phyloP scores from a whole-genome alignment of 2,329 filamentous ascomycete genomes.

The Clarireedia monteithiana region DNA sequence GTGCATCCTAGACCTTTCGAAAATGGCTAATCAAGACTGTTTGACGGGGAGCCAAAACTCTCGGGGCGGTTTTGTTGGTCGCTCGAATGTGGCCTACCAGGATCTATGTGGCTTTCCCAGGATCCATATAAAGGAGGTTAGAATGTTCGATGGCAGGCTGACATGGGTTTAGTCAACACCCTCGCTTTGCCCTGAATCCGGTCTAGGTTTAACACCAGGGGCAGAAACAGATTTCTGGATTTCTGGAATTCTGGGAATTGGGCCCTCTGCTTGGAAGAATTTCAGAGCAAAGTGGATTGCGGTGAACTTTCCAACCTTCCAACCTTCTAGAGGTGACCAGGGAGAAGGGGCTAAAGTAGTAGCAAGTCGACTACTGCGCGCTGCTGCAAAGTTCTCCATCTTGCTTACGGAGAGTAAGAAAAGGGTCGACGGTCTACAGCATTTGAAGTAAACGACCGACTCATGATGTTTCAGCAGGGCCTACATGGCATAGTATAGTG shows the following conservation, averaged over 20 bases:
- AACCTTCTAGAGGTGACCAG: neutral
- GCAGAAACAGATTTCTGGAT: slow-evolving; percentile 14
- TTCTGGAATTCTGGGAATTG: slow-evolving; percentile 4
- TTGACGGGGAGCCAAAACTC: neutral
- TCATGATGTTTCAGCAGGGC: slow-evolving; percentile 14
- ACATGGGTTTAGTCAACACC: neutral
- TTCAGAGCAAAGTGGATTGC: slow-evolving; percentile 8
- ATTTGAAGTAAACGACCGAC: slow-evolving; percentile 4
- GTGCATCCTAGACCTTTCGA: neutral
- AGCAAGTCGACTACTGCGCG: neutral
- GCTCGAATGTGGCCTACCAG: no score
- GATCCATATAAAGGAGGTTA: neutral
- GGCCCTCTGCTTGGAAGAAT: slow-evolving; percentile 1
- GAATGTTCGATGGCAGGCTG: slow-evolving; percentile 3
- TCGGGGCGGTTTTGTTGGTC: neutral
- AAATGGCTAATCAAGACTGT: neutral
- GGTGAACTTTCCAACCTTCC: slow-evolving; percentile 3
- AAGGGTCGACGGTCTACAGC: neutral
- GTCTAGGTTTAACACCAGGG: slow-evolving; percentile 6
- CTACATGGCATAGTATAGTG: slow-evolving; percentile 1
- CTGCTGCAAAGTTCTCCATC: neutral
- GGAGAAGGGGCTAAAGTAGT: no score
- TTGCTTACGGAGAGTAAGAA: neutral
- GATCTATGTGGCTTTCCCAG: neutral
- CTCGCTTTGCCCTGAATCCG: slow-evolving; percentile 5